Percentiles rank a stretch among this genome's conserved stretches.
Evolutionary conservation across 176 grass and related monocot genomes (phyloP).

Genomic region (Oryza punctata): DNA sequence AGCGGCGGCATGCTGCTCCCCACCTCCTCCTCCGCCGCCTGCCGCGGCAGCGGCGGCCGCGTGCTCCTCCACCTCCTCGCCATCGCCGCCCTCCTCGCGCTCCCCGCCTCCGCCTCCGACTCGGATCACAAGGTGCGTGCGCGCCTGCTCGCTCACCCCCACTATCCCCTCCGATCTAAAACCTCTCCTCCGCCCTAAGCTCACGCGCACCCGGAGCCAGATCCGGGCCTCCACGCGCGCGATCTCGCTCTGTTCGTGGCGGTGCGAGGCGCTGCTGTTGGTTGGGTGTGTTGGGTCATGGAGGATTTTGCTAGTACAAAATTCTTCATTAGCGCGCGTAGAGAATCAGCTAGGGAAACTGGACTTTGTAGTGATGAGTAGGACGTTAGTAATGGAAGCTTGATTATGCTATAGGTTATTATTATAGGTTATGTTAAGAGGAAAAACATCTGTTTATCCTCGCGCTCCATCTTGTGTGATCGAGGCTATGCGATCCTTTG

Average conservation of each 20-base stretch:
- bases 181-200: neutral
- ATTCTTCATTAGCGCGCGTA: neutral
- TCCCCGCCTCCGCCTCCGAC: slow-evolving; percentile 57
- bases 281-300: neutral
- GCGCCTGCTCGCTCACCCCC: neutral
- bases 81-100: slow-evolving; percentile 15
- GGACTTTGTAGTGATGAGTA: neutral
- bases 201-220: neutral
- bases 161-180: slow-evolving; percentile 15
- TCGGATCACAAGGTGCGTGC: slow-evolving; percentile 63
- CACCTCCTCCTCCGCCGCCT: neutral
- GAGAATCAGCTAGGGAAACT: neutral
- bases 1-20: slow-evolving; percentile 53
- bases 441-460: neutral
- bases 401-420: neutral
- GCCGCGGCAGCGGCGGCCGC: neutral
- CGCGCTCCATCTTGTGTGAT: neutral
- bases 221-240: slow-evolving; percentile 15
- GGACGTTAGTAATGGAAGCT: neutral
- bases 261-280: neutral
- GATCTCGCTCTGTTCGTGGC: slow-evolving; percentile 28
- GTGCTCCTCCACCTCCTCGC: slow-evolving; percentile 12
- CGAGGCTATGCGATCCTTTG: neutral
- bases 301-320: neutral
- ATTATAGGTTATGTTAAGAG: neutral